Conservation (phyloP, 169 alveolate genomes). For the Plasmodium knowlesi region DNA sequence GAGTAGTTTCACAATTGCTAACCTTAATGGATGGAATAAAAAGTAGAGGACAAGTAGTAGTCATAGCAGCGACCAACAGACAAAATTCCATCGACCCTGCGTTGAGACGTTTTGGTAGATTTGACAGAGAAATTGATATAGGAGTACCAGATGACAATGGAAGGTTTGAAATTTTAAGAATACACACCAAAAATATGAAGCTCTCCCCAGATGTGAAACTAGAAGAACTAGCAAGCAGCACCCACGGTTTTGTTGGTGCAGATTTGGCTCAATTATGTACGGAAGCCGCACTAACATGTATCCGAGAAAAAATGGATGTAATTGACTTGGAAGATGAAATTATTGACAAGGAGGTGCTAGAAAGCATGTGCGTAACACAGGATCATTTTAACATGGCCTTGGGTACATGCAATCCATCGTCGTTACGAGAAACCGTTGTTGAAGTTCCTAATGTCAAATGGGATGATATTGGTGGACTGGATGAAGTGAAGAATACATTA, state of each 20-base stretch:
- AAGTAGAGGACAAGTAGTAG: slow-evolving; percentile 99
- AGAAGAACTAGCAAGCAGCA: slow-evolving; percentile 97
- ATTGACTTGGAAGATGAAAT: slow-evolving; percentile 99
- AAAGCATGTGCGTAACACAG: slow-evolving; percentile 98
- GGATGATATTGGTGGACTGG: slow-evolving; percentile 99
- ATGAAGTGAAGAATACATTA: slow-evolving; percentile 94
- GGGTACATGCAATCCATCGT: slow-evolving; percentile 97
- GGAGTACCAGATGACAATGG: slow-evolving; percentile 99
- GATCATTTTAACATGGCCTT: slow-evolving; percentile 98
- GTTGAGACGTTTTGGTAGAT: slow-evolving; percentile 98
- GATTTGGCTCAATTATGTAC: slow-evolving; percentile 98
- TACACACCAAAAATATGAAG: slow-evolving; percentile 99
- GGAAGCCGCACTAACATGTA: slow-evolving; percentile 98
- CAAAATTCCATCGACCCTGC: slow-evolving; percentile 99
- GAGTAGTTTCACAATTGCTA: slow-evolving; percentile 98
- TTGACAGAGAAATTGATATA: slow-evolving; percentile 98
- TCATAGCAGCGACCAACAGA: slow-evolving; percentile 98
- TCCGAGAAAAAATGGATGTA: slow-evolving; percentile 99
- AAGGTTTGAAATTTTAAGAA: slow-evolving; percentile 97
- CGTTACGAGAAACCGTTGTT: slow-evolving; percentile 97
- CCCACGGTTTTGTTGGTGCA: slow-evolving; percentile 99
- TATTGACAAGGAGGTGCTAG: slow-evolving; percentile 98
- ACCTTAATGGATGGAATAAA: slow-evolving; percentile 99
- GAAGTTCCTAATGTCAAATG: slow-evolving; percentile 99
- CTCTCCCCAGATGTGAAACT: slow-evolving; percentile 98